Evolutionary conservation across 768 basidiomycete genomes (phyloP).

Genomic region (Kwoniella mangroviensis): DNA sequence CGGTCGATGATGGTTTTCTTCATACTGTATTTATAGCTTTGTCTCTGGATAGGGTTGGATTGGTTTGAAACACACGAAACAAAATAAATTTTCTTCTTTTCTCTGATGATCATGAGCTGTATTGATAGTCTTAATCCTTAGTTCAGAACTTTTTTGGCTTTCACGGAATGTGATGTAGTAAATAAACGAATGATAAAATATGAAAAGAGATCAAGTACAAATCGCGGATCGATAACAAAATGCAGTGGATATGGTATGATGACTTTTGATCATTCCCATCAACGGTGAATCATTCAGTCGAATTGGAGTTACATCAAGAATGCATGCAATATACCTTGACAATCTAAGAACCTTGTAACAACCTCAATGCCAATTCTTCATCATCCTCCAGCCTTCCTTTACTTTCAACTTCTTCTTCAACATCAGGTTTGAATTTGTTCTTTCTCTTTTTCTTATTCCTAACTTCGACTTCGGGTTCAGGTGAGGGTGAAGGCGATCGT

Average conservation of each 20-base stretch:
- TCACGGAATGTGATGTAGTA: not conserved
- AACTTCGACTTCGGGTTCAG: slow-evolving; percentile 34
- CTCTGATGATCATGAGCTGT: too few relatives aligned
- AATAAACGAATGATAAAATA: not conserved
- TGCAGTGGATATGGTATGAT: too few relatives aligned
- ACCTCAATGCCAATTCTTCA: slow-evolving; percentile 68
- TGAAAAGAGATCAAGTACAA: too few relatives aligned
- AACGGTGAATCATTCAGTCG: too few relatives aligned
- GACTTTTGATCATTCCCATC: too few relatives aligned
- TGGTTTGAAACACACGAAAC: too few relatives aligned
- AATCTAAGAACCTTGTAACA: slow-evolving; percentile 51
- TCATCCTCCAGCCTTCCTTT: slow-evolving; percentile 55
- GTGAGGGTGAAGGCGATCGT: slow-evolving; percentile 64
- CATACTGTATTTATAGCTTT: not conserved
- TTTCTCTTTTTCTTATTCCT: slow-evolving; percentile 56
- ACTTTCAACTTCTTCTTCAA: slow-evolving; percentile 32
- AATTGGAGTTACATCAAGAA: too few relatives aligned
- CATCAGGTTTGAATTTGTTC: slow-evolving; percentile 46
- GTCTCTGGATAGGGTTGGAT: too few relatives aligned
- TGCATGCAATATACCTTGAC: not conserved
- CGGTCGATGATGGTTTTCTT: not conserved
- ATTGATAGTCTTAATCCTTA: too few relatives aligned
- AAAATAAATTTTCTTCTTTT: too few relatives aligned
- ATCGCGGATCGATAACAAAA: too few relatives aligned
- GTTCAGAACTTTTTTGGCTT: too few relatives aligned